Conservation (phyloP, 805 yeast species). For the Suhomyces canberraensis region DNA sequence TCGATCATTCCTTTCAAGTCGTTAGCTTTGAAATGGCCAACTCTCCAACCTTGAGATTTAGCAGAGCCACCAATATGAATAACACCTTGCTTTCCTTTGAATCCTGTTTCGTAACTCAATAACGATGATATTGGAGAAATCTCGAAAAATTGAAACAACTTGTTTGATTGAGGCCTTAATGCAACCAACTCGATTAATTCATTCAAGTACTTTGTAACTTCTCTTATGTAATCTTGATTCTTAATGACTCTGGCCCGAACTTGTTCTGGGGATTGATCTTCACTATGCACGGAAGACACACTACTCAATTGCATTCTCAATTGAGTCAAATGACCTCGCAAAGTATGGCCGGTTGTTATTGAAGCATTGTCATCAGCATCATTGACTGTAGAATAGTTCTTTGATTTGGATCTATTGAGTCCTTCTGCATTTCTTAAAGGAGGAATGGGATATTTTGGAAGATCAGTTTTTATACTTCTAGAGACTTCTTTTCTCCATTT, state of each 20-base stretch:
- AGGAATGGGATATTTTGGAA: constrained; percentile 47
- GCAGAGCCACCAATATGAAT: constrained; percentile 79
- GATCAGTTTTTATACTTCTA: constrained; percentile 30
- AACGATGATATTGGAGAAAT: constrained; percentile 84
- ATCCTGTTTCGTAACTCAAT: constrained; percentile 76
- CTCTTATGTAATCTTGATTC: constrained; percentile 40
- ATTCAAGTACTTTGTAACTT: constrained; percentile 66
- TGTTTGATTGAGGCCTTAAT: constrained; percentile 76
- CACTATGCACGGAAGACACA: constrained; percentile 19
- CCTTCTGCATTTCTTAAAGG: constrained; percentile 22
- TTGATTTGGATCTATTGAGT: not conserved
- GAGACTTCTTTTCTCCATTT: constrained; percentile 33
- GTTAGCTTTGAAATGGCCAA: constrained; percentile 76
- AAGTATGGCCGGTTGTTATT: constrained; percentile 11
- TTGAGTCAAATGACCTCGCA: constrained; percentile 25
- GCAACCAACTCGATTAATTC: constrained; percentile 56
- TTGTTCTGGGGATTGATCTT: constrained; percentile 30
- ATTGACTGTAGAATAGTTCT: not conserved
- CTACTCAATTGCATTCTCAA: constrained; percentile 31
- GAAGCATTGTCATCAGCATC: constrained; percentile 19
- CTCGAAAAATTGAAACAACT: constrained; percentile 83
- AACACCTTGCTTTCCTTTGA: constrained; percentile 86
- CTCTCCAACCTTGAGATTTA: constrained; percentile 91
- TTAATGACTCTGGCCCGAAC: constrained; percentile 19
- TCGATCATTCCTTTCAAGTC: constrained; percentile 85